These are phyloP conservation scores for Oryza coarctata DNA, from an alignment of 176 grass and related monocot genomes.

Conservation along the genomic window DNA sequence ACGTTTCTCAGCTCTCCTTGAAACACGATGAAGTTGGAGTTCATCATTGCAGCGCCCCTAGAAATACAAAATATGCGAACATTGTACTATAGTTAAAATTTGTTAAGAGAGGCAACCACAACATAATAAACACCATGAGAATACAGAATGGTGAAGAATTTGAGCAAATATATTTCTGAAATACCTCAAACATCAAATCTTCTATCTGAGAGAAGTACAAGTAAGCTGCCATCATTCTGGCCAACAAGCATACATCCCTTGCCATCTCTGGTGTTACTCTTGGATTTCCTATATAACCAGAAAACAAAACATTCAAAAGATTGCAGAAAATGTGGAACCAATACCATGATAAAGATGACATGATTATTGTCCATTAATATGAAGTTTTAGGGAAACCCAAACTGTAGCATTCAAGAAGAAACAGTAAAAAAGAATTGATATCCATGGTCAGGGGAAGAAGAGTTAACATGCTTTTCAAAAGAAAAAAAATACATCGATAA, in stretches of 20 bases:
- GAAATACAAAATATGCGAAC: not conserved
- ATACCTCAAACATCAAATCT: slow-evolving; percentile 92
- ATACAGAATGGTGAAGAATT: not conserved
- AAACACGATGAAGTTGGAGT: slow-evolving; percentile 47
- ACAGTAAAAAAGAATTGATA: too few relatives aligned
- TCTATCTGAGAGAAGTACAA: slow-evolving; percentile 80
- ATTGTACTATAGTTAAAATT: not conserved
- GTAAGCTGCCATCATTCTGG: slow-evolving; percentile 87
- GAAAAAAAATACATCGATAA: not conserved
- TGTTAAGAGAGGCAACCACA: not conserved
- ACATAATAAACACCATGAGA: too few relatives aligned
- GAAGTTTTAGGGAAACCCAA: too few relatives aligned
- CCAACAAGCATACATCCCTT: slow-evolving; percentile 78
- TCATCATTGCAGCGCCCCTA: slow-evolving; percentile 85
- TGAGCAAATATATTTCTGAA: not conserved
- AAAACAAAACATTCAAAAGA: not conserved
- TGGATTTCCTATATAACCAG: slow-evolving; percentile 58
- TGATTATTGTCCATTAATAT: too few relatives aligned
- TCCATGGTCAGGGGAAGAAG: not conserved
- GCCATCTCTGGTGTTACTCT: slow-evolving; percentile 90
- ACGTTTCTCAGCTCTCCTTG: slow-evolving; percentile 60
- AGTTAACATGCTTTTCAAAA: not conserved
- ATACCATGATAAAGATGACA: not conserved
- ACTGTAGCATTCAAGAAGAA: too few relatives aligned
- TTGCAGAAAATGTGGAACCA: not conserved